phyloP scores from a whole-genome alignment of 257 asterid species.

The Handroanthus guayacan region DNA sequence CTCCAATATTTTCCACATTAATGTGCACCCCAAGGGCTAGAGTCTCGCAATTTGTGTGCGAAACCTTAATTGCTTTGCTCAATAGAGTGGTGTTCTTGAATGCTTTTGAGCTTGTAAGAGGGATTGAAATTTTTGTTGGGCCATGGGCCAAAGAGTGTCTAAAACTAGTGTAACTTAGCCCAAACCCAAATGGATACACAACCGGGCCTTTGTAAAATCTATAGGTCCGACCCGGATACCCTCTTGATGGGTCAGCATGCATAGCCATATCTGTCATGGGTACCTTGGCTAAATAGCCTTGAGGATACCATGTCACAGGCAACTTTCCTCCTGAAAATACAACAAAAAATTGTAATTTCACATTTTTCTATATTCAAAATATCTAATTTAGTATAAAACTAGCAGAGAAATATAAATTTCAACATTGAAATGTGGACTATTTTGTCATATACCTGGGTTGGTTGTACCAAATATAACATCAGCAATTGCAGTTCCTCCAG shows the following conservation, averaged over 20 bases:
- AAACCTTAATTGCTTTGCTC: constrained; percentile 56
- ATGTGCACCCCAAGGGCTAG: constrained; percentile 56
- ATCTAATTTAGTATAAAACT: background rate
- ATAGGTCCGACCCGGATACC: constrained; percentile 90
- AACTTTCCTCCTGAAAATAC: constrained; percentile 71
- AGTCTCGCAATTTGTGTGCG: constrained; percentile 66
- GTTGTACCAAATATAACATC: constrained; percentile 78
- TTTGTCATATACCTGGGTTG: constrained; percentile 67
- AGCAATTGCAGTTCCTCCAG: constrained; percentile 91
- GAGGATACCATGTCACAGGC: constrained; percentile 97
- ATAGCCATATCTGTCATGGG: constrained; percentile 86
- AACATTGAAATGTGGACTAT: background rate
- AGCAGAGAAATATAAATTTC: background rate
- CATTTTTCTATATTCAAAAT: background rate
- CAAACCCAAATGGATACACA: constrained; percentile 79
- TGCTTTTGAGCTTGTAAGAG: constrained; percentile 35
- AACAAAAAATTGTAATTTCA: background rate
- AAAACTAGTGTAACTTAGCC: constrained; percentile 72
- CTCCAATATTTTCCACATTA: constrained; percentile 73
- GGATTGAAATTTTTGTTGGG: constrained; percentile 59
- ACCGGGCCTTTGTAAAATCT: constrained; percentile 83
- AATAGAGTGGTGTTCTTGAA: constrained; percentile 46
- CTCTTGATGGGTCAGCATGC: constrained; percentile 75
- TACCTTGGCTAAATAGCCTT: constrained; percentile 60
- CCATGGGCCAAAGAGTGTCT: constrained; percentile 57